Base-by-base conservation (phyloP, 2,329 filamentous ascomycete genomes). In the Monilinia laxa region DNA sequence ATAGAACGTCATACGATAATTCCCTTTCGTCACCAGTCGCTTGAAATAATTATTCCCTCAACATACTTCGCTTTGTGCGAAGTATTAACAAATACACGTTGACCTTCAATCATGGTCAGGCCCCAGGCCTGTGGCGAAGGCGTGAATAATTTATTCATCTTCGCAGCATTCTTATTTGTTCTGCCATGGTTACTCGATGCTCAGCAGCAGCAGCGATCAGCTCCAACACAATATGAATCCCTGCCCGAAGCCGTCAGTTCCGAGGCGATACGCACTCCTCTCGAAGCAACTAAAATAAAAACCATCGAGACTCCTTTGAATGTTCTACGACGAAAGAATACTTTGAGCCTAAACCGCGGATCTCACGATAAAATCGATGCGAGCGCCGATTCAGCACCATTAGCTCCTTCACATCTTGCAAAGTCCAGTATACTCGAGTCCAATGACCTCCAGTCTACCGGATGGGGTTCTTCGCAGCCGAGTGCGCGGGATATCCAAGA, bases 401-500 rank as follows among this genome's bases (percentile, higher is more conserved):
- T 93, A 85, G 93, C 94, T 97, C 93, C 92, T 91, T 93, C 90
- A 83, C 82, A 87, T 84, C 87, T 92, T 89, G 94, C 92, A 91
- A 93, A 97, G 85, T 87, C 92, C 97, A 93, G 93, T 92, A 80
- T 80, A 80, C 87, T 87, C 87, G 84, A 86, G 87, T 81, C 83
- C 78, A 86, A 85, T 81, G 85, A 84, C 71, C 78, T 76, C 67
- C 73, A 81, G 67, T 82, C 84, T 78, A 83, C 84, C 78, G 88
- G 87, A 75, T 83, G 90, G 80, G 86, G 90, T 83, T 89, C 91
- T 90, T 90, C 89, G 89, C 90, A 91, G 78, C 55, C 64, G 47
- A 67, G 85, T 90, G 94, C 93, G 93, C 93, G 94, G 88, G 96
- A 90, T 85, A 85, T 98, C 86, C 90, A 93, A 87, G 94, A 97